Evolutionary conservation across 805 yeast genomes (phyloP).

Genomic region (Limtongia smithiae): DNA sequence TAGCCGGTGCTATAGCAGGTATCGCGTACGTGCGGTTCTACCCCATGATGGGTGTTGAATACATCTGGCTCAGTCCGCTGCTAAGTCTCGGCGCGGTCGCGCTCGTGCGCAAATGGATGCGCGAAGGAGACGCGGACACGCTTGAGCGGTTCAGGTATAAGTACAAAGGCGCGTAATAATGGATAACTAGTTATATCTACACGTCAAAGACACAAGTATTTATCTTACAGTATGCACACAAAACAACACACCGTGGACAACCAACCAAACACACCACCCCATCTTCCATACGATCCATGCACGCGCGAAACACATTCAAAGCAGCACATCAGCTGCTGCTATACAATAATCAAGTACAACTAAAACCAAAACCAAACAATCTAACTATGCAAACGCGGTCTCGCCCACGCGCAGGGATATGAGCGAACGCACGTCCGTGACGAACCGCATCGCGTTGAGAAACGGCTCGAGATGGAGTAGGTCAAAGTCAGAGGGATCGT

Average conservation of each 20-base stretch:
- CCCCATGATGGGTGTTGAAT: conserved; percentile 24
- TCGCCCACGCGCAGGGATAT: conserved; percentile 49
- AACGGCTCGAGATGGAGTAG: conserved; percentile 78
- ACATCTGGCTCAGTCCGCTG: conserved; percentile 24
- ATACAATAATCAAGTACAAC: background rate
- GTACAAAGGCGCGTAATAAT: conserved; percentile 28
- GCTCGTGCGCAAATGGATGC: conserved; percentile 24
- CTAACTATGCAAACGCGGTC: conserved; percentile 16
- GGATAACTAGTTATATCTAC: no score
- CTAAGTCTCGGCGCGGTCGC: conserved; percentile 6
- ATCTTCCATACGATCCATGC: no score
- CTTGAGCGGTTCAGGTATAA: conserved; percentile 26
- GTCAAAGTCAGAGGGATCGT: conserved; percentile 88
- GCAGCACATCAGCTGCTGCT: no score
- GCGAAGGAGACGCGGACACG: conserved; percentile 23
- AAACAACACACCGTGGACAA: background rate
- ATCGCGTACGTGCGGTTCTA: conserved; percentile 12
- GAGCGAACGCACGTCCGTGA: conserved; percentile 79
- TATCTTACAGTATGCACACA: background rate
- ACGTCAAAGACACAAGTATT: background rate
- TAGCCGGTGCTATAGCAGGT: conserved; percentile 9
- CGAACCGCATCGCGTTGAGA: conserved; percentile 66
- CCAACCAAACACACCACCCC: background rate
- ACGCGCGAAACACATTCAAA: no score
- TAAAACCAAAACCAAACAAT: background rate